phyloP scores from a whole-genome alignment of 306 rosid species.

The Rosa chinensis region DNA sequence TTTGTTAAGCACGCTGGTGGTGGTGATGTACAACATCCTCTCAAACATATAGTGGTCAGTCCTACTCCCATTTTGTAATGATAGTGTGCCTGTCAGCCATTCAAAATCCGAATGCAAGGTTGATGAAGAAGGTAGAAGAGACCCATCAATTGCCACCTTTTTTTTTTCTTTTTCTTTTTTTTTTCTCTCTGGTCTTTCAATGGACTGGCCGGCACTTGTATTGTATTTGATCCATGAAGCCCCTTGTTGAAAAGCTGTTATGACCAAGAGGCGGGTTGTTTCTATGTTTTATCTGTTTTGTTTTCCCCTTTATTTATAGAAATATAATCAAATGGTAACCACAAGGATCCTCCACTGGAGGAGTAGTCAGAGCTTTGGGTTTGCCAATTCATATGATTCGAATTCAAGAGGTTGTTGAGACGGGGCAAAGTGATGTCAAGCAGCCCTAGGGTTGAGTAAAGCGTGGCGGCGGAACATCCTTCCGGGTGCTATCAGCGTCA shows the following conservation, averaged over 20 bases:
- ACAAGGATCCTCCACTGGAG: background rate
- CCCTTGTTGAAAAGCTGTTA: slow-evolving; percentile 4
- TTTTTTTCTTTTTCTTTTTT: background rate
- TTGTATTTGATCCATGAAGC: slow-evolving; percentile 15
- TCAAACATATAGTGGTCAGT: slow-evolving; percentile 69
- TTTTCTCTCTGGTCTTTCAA: background rate
- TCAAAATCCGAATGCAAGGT: background rate
- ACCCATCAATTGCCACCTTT: background rate
- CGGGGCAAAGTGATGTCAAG: too few relatives aligned
- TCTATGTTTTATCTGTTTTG: background rate
- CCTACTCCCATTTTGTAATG: slow-evolving; percentile 33
- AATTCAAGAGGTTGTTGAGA: too few relatives aligned
- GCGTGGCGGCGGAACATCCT: too few relatives aligned
- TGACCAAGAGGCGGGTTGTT: background rate
- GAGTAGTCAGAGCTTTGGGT: too few relatives aligned
- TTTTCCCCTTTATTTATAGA: background rate
- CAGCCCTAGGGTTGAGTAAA: too few relatives aligned
- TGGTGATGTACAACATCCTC: slow-evolving; percentile 52
- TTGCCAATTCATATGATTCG: too few relatives aligned
- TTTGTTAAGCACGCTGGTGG: slow-evolving; percentile 85
- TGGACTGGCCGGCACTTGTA: slow-evolving; percentile 12
- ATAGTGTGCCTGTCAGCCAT: background rate
- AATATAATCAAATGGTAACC: background rate
- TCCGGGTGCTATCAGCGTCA: too few relatives aligned
- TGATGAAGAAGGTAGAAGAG: background rate